Evolutionary conservation across 345 rosid species (phyloP), one percentile per base, ranked within the genome.

Genomic region (Euclidium syriacum): DNA sequence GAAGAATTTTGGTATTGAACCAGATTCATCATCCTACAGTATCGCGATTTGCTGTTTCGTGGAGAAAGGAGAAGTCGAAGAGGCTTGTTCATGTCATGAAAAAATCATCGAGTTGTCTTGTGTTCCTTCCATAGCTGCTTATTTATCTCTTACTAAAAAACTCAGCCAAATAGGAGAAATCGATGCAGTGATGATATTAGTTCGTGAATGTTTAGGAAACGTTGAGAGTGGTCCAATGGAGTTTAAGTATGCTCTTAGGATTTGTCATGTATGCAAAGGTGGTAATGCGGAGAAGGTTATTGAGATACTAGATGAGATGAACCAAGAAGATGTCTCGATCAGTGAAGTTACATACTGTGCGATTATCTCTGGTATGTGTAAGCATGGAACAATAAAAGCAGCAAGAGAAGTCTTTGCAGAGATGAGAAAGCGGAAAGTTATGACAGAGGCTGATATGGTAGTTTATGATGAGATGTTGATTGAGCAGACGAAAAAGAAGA

Each of bases 151-250:
- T 6, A 81, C 87, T 17, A 77, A 43, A 75, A 91, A 90, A 51
- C 88, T 92, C 16, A 76, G 94, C 80, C 75, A 60, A 69, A 76
- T 80, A 17, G 90, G 98, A 65, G 98, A 89, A 79, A 85, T 85
- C 5, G 95, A 92, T 71, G 87, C 82, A 1, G 81, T 83, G 43
- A 83, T 87, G 87, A 75, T 84, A 85, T 79, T 92, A 30, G 87
- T 89, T 38, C 85, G 90, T 25, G 95, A 89, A 35, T 92, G 97
- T 83, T 70, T 92, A 14, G 90, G 83, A 15, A 89, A 71, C 55
- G 75, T 85, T 66, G 46, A 78, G 11, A 87, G 63, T 65, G 90
- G 94, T 48, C 97, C 97, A 2, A 64, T 75, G 81, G 90, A 77
- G 58, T 92, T 92, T 68, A 92, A 85, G 76, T 92, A 92, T 34